phyloP scores from a whole-genome alignment of 345 rosid genomes.

The Arabis hirsuta region DNA sequence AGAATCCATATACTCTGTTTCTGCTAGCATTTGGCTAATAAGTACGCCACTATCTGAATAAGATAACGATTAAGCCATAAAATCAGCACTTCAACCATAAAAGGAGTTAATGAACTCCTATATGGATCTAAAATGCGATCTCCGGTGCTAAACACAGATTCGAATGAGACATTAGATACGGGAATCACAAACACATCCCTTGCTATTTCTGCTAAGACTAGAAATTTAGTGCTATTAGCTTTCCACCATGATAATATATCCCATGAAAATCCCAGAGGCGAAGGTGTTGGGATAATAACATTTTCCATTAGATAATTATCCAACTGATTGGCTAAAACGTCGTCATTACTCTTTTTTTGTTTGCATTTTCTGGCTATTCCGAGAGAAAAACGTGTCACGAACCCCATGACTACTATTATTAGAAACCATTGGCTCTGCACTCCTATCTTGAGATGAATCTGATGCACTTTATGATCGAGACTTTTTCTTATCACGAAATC shows the following conservation, averaged over 20 bases:
- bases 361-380: not conserved
- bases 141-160: not conserved
- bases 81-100: not conserved
- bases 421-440: not conserved
- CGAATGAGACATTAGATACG: not conserved
- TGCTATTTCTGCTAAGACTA: not conserved
- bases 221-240: not conserved
- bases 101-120: not conserved
- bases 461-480: not conserved
- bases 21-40: too few species aligned
- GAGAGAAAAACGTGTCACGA: not conserved
- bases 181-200: not conserved
- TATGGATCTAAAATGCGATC: not conserved
- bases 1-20: too few species aligned
- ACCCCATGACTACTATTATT: not conserved
- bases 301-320: too few species aligned
- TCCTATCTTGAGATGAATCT: not conserved
- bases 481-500: not conserved
- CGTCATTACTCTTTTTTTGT: not conserved
- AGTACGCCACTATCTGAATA: too few species aligned
- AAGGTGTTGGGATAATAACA: too few species aligned
- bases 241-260: not conserved
- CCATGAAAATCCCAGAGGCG: too few species aligned
- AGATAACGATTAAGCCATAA: too few species aligned
- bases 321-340: too few species aligned